Percentiles rank a stretch among this genome's conserved stretches.
These are phyloP conservation scores for Spiromastix sp. DNA, from an alignment of 2,329 filamentous ascomycete genomes.

Conservation along the genomic window DNA sequence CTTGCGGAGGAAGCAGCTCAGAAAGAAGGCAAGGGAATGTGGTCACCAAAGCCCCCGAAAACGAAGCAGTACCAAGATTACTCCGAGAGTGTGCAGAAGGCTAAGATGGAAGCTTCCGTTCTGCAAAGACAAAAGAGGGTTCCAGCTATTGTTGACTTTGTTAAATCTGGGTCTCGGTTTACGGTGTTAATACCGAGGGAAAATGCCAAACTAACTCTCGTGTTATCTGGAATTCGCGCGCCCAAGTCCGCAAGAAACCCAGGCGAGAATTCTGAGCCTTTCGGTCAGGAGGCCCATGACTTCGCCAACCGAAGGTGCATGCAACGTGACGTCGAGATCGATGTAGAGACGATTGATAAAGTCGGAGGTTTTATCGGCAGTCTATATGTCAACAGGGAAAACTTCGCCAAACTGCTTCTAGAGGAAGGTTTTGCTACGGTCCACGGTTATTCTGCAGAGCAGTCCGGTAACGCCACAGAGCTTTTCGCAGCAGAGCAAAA, in stretches of 20 bases:
- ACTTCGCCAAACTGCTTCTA: constrained; percentile 83
- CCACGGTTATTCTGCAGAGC: constrained; percentile 91
- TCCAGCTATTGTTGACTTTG: constrained; percentile 89
- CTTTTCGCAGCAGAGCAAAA: constrained; percentile 77
- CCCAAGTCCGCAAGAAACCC: constrained; percentile 75
- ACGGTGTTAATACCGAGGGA: constrained; percentile 86
- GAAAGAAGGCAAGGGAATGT: constrained; percentile 85
- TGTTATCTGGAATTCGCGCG: constrained; percentile 84
- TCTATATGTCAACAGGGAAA: constrained; percentile 87
- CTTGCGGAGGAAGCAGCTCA: constrained; percentile 52
- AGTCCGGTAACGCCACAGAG: constrained; percentile 79
- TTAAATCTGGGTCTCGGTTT: constrained; percentile 93
- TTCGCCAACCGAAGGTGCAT: constrained; percentile 79
- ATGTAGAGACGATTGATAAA: constrained; percentile 92
- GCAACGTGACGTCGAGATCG: constrained; percentile 92
- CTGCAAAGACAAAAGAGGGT: constrained; percentile 87
- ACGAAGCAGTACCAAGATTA: constrained; percentile 76
- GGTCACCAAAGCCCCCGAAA: constrained; percentile 81
- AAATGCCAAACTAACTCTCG: constrained; percentile 87
- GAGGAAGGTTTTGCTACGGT: constrained; percentile 91
- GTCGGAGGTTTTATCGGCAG: constrained; percentile 95
- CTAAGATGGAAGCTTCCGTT: constrained; percentile 82
- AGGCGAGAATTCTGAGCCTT: constrained; percentile 78
- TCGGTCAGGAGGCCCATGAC: constrained; percentile 88
- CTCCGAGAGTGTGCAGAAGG: constrained; percentile 86